These are phyloP conservation scores for Spongispora temasekensis DNA, from an alignment of 1,284 basidiomycete species.

Conservation along the genomic window DNA sequence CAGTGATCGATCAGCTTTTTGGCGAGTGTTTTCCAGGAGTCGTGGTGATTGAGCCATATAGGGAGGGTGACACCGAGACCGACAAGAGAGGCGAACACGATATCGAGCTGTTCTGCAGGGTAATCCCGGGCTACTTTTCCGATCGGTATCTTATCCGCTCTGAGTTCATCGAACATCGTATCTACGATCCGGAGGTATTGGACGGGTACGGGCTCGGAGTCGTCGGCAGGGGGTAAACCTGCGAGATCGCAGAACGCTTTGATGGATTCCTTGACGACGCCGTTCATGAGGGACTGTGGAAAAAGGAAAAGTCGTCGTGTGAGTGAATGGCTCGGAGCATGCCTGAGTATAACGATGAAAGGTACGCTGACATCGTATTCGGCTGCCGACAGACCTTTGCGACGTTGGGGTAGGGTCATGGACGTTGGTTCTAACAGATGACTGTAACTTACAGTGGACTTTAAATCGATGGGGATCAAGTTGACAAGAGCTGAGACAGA, in stretches of 20 bases:
- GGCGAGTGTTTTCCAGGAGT: slow-evolving; percentile 16
- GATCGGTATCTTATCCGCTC: slow-evolving; percentile 19
- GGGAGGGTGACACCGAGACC: slow-evolving; percentile 26
- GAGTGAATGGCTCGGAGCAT: not conserved
- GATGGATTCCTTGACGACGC: slow-evolving; percentile 13
- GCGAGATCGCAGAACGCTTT: slow-evolving; percentile 17
- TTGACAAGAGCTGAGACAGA: not conserved
- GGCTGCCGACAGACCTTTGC: slow-evolving; percentile 1
- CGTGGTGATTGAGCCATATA: slow-evolving; percentile 23
- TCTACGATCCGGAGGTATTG: slow-evolving; percentile 28
- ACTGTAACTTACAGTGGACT: too few relatives aligned
- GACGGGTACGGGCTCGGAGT: slow-evolving; percentile 13
- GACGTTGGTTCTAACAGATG: not conserved
- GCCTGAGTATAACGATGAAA: too few relatives aligned
- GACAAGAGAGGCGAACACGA: slow-evolving; percentile 15
- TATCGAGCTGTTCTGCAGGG: slow-evolving; percentile 11
- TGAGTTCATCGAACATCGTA: slow-evolving; percentile 25
- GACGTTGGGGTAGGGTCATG: not conserved
- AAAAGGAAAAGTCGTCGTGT: not conserved
- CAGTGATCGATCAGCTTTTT: slow-evolving; percentile 19
- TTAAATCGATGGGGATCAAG: not conserved
- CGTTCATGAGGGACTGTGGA: slow-evolving; percentile 17
- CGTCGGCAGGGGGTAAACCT: slow-evolving; percentile 10
- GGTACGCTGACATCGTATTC: slow-evolving; percentile 25
- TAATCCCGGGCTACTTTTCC: slow-evolving; percentile 6